Conservation (phyloP, 768 basidiomycete species). For the Terana coerulea region DNA sequence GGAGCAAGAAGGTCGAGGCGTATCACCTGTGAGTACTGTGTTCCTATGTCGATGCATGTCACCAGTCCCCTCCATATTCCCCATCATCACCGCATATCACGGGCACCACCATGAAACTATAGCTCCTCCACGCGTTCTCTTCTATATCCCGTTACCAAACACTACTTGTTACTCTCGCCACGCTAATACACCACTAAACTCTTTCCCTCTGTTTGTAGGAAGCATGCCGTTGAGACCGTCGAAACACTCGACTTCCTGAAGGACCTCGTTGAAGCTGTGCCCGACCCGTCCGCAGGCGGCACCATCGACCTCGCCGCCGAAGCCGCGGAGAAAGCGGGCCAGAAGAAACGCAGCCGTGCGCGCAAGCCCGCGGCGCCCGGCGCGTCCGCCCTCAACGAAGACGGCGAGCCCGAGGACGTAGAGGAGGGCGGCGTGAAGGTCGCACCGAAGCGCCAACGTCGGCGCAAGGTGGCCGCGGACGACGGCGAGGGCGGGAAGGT, state of each 20-base stretch:
- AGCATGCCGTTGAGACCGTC: constrained; percentile 85
- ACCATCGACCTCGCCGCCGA: constrained; percentile 71
- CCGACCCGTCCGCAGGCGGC: constrained; percentile 84
- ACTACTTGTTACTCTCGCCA: not conserved
- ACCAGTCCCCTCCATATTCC: not conserved
- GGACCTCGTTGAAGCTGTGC: constrained; percentile 82
- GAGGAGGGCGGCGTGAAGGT: not conserved
- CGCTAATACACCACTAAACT: no score
- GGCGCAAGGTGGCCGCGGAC: constrained; percentile 52
- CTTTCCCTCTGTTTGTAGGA: constrained; percentile 53
- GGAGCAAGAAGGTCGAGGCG: constrained; percentile 85
- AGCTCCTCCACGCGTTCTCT: not conserved
- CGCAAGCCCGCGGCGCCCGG: constrained; percentile 36
- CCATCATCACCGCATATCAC: not conserved
- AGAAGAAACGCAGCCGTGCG: constrained; percentile 58
- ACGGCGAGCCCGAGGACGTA: constrained; percentile 76
- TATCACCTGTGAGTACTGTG: constrained; percentile 79
- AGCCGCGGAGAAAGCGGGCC: constrained; percentile 34
- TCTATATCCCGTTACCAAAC: not conserved
- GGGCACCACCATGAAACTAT: not conserved
- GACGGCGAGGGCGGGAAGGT: constrained; percentile 64
- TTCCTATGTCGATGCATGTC: no score
- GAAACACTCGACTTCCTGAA: constrained; percentile 93
- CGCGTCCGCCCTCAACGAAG: not conserved
- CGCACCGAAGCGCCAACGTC: constrained; percentile 35